Evolutionary conservation across 2,329 filamentous ascomycete genomes (phyloP).

Genomic region (Colletotrichum sidae): DNA sequence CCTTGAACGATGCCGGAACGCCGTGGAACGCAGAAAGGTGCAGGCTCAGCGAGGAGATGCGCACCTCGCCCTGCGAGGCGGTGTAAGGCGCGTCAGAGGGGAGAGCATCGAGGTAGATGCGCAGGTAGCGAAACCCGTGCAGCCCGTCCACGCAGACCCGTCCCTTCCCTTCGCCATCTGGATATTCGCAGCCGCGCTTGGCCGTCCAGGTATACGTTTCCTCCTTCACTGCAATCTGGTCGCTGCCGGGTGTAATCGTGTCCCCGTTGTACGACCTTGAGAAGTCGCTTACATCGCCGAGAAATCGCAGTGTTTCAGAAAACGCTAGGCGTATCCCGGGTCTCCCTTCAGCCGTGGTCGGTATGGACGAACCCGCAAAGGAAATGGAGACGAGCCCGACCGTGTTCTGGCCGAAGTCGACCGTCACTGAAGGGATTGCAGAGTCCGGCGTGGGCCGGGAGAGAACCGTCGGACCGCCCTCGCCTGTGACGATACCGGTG

Average conservation of each 20-base stretch:
- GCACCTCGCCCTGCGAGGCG: slow-evolving; percentile 53
- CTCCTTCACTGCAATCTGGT: slow-evolving; percentile 60
- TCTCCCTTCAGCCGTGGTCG: slow-evolving; percentile 36
- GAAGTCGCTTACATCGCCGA: slow-evolving; percentile 59
- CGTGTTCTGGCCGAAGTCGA: slow-evolving; percentile 63
- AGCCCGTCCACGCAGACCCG: slow-evolving; percentile 64
- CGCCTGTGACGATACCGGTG: slow-evolving; percentile 46
- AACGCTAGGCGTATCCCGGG: slow-evolving; percentile 60
- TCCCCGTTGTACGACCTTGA: slow-evolving; percentile 57
- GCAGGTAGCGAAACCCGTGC: slow-evolving; percentile 65
- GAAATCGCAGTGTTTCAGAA: slow-evolving; percentile 59
- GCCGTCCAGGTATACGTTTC: slow-evolving; percentile 58
- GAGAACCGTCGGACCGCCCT: slow-evolving; percentile 46
- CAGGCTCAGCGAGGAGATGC: slow-evolving; percentile 55
- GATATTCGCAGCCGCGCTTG: slow-evolving; percentile 55
- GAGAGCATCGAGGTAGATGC: slow-evolving; percentile 59
- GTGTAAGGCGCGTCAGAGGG: slow-evolving; percentile 57
- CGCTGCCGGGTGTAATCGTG: slow-evolving; percentile 57
- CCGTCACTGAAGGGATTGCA: slow-evolving; percentile 51
- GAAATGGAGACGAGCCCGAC: slow-evolving; percentile 56
- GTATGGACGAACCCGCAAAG: slow-evolving; percentile 51
- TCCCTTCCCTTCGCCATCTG: slow-evolving; percentile 35
- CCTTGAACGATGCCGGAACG: slow-evolving; percentile 60
- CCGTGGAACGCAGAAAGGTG: slow-evolving; percentile 59
- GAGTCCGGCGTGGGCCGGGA: slow-evolving; percentile 34